Conservation (phyloP, 2,329 filamentous ascomycete species). For the Gnomoniopsis smithogilvyi region DNA sequence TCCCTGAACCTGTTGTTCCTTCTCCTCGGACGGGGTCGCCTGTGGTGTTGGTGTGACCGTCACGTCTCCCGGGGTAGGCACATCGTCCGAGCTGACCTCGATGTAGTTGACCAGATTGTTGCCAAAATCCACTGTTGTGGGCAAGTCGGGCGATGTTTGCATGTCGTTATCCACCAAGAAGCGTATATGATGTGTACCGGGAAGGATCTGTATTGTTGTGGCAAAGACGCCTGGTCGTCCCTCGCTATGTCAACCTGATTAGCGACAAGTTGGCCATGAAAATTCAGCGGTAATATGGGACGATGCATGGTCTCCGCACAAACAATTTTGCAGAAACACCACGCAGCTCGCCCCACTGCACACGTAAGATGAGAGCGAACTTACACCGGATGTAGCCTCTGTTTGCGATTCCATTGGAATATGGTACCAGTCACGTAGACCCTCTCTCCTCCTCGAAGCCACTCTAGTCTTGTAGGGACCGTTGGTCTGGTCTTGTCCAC, state of each 20-base stretch:
- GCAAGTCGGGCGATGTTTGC: conserved; percentile 80
- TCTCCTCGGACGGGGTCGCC: conserved; percentile 27
- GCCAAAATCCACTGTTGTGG: conserved; percentile 95
- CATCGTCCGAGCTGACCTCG: conserved; percentile 79
- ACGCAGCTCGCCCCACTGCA: neutral
- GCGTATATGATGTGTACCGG: conserved; percentile 93
- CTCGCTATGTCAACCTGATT: conserved; percentile 36
- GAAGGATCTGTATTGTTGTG: conserved; percentile 76
- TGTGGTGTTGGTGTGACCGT: conserved; percentile 25
- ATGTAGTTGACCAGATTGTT: conserved; percentile 99
- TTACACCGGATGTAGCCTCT: conserved; percentile 80
- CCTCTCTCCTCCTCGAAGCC: conserved; percentile 79
- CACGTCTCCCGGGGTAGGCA: conserved; percentile 36
- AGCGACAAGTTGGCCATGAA: conserved; percentile 3
- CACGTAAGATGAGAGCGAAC: conserved; percentile 31
- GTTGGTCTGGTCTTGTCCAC: conserved; percentile 73
- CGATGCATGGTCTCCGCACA: conserved; percentile 6
- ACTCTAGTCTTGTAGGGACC: conserved; percentile 82
- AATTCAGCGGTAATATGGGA: conserved; percentile 4
- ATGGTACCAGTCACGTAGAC: conserved; percentile 97
- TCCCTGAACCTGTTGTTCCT: conserved; percentile 17
- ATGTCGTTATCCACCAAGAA: conserved; percentile 95
- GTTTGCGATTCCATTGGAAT: conserved; percentile 96
- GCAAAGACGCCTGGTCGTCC: conserved; percentile 64
- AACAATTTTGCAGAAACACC: conserved; percentile 4